Evolutionary conservation across 768 basidiomycete species (phyloP), one percentile per base, ranked within the genome.

Genomic region (Amanita exitialis): DNA sequence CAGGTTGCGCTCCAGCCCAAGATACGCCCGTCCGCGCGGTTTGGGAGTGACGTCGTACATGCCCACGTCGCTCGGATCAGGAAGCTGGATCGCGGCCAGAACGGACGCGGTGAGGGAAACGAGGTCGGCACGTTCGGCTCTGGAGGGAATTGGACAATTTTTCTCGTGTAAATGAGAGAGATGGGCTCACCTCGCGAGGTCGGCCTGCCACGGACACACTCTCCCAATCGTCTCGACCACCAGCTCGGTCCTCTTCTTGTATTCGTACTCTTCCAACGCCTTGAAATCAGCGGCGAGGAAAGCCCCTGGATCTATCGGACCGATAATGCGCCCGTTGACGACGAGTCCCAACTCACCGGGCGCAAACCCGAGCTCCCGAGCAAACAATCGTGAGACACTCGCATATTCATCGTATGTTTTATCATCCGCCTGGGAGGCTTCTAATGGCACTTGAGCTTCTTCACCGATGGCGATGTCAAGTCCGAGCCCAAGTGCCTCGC

Each of bases 301-400:
- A 13, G 77, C 76, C 3, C 71, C 75, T 1, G 66, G 57, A 9
- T 66, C 64, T 34, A 96, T 68, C 0, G 90, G 90, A 0, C 90
- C 89, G 23, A 97, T 69, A 47, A 95, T 91, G 28, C 94, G 73
- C 21, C 94, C 95, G 57, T 96, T 96, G 47, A 89, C 69, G 32
- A 94, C 54, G 34, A 97, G 52, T 0, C 76, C 88, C 18, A 71
- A 70, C 52, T 83, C 66, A 0, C 84, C 86, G 1, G 82, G 76
- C 12, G 62, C 57, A 23, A 93, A 59, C n/a, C 74, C 74, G 2
- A 90, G 57, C 47, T 77, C 75, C 23, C 79, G 69, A 2, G 72
- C 71, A 12, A 89, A 58, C 18, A 79, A 60, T 30, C 71, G 69
- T 52, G 74, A 70, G 0, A 71, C 62, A 44, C 63, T 70, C 10